A percentile compares a stretch with the other conserved stretches of the same genome.
Conservation (phyloP, 148 eudicot genomes). For the Hydrangea macrophylla region DNA sequence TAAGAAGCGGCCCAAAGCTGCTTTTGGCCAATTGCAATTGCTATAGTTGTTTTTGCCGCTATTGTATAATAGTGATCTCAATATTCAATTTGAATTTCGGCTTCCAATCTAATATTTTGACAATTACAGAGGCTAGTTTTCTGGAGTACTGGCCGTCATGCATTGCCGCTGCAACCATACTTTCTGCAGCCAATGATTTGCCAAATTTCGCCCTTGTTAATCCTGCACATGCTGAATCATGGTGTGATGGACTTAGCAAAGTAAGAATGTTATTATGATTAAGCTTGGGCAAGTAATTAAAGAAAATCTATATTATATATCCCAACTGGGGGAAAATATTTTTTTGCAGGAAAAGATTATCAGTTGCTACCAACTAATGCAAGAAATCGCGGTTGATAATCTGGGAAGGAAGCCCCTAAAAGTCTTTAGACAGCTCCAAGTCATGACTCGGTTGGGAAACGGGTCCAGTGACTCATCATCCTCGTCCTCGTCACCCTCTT, state of each 20-base stretch:
- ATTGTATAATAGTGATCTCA: too few species aligned
- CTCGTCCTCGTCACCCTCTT: constrained; percentile 55
- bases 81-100: too few species aligned
- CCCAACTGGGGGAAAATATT: not conserved
- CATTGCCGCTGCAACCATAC: constrained; percentile 79
- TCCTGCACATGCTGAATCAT: constrained; percentile 66
- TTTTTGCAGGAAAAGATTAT: constrained; percentile 61
- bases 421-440: constrained; percentile 59
- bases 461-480: constrained; percentile 47
- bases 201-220: constrained; percentile 67
- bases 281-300: not conserved
- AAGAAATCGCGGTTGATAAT: constrained; percentile 28
- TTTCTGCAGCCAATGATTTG: constrained; percentile 75
- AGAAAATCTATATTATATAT: too few species aligned
- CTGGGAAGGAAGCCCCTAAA: constrained; percentile 45
- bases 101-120: too few species aligned
- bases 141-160: constrained; percentile 83
- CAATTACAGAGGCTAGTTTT: constrained; percentile 58
- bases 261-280: constrained; percentile 38
- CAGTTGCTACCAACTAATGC: constrained; percentile 61
- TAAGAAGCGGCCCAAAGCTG: too few species aligned
- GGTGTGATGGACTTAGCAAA: constrained; percentile 85
- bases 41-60: too few species aligned
- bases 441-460: constrained; percentile 44
- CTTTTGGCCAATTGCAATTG: too few species aligned